These are phyloP conservation scores for Keithomyces neogunnii DNA, from an alignment of 2,329 filamentous ascomycete species.

Conservation along the genomic window DNA sequence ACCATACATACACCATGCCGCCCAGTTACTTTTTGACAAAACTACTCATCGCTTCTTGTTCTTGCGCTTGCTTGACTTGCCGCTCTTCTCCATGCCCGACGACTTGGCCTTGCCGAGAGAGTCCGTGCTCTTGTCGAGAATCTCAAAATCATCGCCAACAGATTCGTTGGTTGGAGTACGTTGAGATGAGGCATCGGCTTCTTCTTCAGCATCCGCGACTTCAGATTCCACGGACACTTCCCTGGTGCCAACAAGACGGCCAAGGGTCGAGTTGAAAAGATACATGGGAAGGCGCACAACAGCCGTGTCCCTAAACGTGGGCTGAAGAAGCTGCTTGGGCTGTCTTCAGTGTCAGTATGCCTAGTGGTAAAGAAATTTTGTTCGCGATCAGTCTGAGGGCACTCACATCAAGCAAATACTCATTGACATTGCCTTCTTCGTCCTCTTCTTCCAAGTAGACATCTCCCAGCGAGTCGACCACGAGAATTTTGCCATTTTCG, in stretches of 20 bases:
- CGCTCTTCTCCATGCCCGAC: conserved; percentile 35
- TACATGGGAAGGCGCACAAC: conserved; percentile 72
- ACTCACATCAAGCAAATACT: conserved; percentile 83
- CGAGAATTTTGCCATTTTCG: conserved; percentile 89
- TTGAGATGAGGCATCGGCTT: conserved; percentile 38
- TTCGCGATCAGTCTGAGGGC: neutral
- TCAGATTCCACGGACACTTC: conserved; percentile 27
- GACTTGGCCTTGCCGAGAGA: conserved; percentile 44
- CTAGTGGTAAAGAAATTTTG: neutral
- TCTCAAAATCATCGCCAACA: conserved; percentile 52
- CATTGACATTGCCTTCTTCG: conserved; percentile 73
- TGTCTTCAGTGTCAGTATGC: conserved; percentile 27
- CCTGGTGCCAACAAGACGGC: conserved; percentile 38
- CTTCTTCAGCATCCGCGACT: conserved; percentile 32
- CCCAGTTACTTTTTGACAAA: neutral
- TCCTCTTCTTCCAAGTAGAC: conserved; percentile 92
- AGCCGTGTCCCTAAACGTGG: conserved; percentile 74
- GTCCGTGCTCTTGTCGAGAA: conserved; percentile 53
- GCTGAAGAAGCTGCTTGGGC: conserved; percentile 70
- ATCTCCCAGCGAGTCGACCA: conserved; percentile 86
- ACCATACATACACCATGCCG: neutral
- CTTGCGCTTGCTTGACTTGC: conserved; percentile 9
- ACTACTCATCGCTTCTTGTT: conserved; percentile 6
- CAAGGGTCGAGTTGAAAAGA: conserved; percentile 51
- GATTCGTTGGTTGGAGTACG: conserved; percentile 49